Percentiles rank a stretch among this genome's conserved stretches.
These are phyloP conservation scores for Erysimum cheiri DNA, from an alignment of 441 rosid species.

Conservation along the genomic window DNA sequence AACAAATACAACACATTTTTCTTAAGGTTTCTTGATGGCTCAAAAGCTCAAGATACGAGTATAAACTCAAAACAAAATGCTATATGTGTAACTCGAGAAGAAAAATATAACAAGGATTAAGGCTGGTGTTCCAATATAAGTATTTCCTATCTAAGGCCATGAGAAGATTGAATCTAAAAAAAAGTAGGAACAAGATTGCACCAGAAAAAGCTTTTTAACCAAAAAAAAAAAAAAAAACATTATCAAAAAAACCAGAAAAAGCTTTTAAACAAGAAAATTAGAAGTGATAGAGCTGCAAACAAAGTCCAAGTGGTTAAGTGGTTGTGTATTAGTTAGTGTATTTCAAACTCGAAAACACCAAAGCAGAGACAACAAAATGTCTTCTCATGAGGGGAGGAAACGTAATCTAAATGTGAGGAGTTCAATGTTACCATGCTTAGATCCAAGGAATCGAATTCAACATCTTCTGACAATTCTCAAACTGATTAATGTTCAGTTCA, in stretches of 20 bases:
- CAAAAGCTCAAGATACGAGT: conserved; percentile 11
- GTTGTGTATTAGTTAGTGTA: no score
- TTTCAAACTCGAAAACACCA: background rate
- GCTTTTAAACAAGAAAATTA: no score
- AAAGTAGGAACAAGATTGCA: conserved; percentile 21
- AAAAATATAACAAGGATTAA: conserved; percentile 6
- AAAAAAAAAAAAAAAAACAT: no score
- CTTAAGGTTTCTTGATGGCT: background rate
- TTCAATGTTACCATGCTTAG: conserved; percentile 59
- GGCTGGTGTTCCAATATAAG: background rate
- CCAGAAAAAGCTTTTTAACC: no score
- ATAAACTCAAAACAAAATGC: conserved; percentile 1
- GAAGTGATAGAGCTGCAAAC: conserved; percentile 11
- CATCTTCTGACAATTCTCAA: conserved; percentile 85
- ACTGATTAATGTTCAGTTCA: conserved; percentile 56
- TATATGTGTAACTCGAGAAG: background rate
- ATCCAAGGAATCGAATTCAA: conserved; percentile 61
- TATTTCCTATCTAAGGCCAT: background rate
- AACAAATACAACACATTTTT: conserved; percentile 3
- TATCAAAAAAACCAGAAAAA: no score
- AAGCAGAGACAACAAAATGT: conserved; percentile 1
- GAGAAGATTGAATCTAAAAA: background rate
- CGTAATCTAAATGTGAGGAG: no score
- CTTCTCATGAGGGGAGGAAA: background rate
- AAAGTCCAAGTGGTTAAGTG: no score